Conservation (phyloP, 2,329 filamentous ascomycete species). For the Alternaria ethzedia region DNA sequence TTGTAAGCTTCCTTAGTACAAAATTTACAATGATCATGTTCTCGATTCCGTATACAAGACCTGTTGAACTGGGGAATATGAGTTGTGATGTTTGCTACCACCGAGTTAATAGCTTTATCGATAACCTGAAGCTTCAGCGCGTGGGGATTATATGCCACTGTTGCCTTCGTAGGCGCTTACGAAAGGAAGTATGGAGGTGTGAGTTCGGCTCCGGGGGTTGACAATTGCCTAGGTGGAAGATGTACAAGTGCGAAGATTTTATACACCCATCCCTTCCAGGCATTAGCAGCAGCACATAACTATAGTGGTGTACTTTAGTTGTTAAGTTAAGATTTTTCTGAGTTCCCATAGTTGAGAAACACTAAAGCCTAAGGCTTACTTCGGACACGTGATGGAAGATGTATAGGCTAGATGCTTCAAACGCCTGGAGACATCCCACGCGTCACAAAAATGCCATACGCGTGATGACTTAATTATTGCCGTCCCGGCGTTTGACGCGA, state of each 20-base stretch:
- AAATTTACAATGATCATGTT: constrained; percentile 59
- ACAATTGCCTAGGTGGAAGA: not conserved
- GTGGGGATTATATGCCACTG: constrained; percentile 28
- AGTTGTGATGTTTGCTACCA: constrained; percentile 22
- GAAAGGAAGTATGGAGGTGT: constrained; percentile 34
- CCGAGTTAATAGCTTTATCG: constrained; percentile 7
- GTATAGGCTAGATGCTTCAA: too few relatives aligned
- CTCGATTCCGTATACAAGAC: constrained; percentile 42
- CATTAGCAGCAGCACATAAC: too few relatives aligned
- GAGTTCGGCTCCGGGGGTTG: not conserved
- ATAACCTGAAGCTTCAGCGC: constrained; percentile 12
- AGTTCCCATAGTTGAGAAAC: too few relatives aligned
- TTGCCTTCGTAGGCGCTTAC: constrained; percentile 21
- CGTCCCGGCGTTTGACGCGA: too few relatives aligned
- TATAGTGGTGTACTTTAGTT: too few relatives aligned
- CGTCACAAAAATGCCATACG: too few relatives aligned
- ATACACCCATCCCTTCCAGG: too few relatives aligned
- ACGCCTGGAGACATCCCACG: too few relatives aligned
- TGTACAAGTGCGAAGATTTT: too few relatives aligned
- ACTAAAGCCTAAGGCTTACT: too few relatives aligned
- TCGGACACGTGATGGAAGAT: not conserved
- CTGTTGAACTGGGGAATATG: constrained; percentile 41
- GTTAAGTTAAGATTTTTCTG: too few relatives aligned
- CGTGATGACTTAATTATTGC: too few relatives aligned
- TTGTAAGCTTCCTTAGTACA: constrained; percentile 56